A percentile compares a stretch with the other conserved stretches of the same genome.
These are phyloP conservation scores for Neonectria neomacrospora DNA, from an alignment of 2,329 filamentous ascomycete genomes.

Conservation along the genomic window DNA sequence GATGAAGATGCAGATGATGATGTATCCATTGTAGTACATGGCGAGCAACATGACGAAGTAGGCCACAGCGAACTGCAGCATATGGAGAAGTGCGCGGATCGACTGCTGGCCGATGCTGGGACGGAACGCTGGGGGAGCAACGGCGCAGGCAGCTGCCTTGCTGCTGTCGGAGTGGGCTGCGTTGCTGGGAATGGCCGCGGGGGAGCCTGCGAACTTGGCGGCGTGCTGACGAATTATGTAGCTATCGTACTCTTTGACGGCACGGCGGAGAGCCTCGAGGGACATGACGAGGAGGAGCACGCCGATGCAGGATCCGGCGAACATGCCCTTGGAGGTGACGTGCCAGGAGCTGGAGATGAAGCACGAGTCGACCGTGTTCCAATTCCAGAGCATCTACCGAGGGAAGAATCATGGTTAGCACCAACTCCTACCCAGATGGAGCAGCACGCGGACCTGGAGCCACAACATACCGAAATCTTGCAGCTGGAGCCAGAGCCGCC, in stretches of 20 bases:
- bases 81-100: conserved; percentile 73
- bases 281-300: conserved; percentile 77
- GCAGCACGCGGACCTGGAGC: not conserved
- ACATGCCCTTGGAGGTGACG: conserved; percentile 75
- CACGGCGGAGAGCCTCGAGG: conserved; percentile 78
- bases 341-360: conserved; percentile 79
- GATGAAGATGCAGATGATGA: conserved; percentile 84
- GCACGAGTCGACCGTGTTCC: conserved; percentile 75
- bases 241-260: conserved; percentile 77
- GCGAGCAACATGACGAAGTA: conserved; percentile 79
- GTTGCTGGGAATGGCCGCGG: conserved; percentile 20
- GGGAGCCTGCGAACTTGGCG: conserved; percentile 44
- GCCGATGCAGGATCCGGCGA: conserved; percentile 83
- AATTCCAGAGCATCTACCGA: conserved; percentile 81
- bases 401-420: conserved; percentile 1
- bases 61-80: conserved; percentile 77
- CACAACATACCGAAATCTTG: conserved; percentile 53
- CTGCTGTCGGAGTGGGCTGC: conserved; percentile 34
- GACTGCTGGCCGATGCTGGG: conserved; percentile 74
- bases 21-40: conserved; percentile 73
- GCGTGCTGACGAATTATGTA: conserved; percentile 67
- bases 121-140: conserved; percentile 54
- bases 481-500: conserved; percentile 41
- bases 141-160: conserved; percentile 36
- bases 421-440: no score